These are phyloP conservation scores for Apiospora koreana DNA, from an alignment of 2,329 filamentous ascomycete genomes.

Conservation along the genomic window DNA sequence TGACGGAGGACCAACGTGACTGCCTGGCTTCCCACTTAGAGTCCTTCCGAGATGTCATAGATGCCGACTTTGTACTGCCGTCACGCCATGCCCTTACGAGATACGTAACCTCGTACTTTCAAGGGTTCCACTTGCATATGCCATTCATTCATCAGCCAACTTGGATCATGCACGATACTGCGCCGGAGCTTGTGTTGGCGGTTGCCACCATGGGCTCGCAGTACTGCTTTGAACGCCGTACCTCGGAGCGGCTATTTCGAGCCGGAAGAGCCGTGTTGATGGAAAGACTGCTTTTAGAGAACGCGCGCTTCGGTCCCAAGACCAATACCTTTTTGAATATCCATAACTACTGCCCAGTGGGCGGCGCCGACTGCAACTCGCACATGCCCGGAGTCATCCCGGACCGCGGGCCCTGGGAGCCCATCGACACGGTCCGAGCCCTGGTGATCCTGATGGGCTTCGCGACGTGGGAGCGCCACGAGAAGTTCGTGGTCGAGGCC, in stretches of 20 bases:
- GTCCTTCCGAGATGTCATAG: conserved; percentile 29
- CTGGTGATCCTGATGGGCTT: conserved; percentile 39
- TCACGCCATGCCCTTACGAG: conserved; percentile 38
- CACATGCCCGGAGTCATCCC: background rate
- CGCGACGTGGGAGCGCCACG: conserved; percentile 39
- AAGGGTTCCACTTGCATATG: conserved; percentile 40
- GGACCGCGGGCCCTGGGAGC: conserved; percentile 27
- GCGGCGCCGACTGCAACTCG: background rate
- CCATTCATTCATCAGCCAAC: conserved; percentile 39
- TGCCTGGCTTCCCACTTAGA: conserved; percentile 27
- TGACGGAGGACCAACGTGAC: conserved; percentile 37
- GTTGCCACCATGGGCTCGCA: conserved; percentile 38
- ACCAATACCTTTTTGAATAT: conserved; percentile 27
- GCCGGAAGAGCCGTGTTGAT: conserved; percentile 34
- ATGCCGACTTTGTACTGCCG: conserved; percentile 33
- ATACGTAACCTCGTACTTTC: conserved; percentile 38
- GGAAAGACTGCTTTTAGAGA: conserved; percentile 29
- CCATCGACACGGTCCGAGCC: conserved; percentile 35
- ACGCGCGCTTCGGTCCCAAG: conserved; percentile 26
- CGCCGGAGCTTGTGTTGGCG: conserved; percentile 34
- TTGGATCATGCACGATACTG: conserved; percentile 32
- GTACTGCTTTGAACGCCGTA: conserved; percentile 39
- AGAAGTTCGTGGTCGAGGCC: conserved; percentile 34
- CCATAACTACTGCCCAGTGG: conserved; percentile 15
- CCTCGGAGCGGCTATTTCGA: conserved; percentile 35